A percentile compares a stretch with the other conserved stretches of the same genome.
These are phyloP conservation scores for Acrocalymma vagum DNA, from an alignment of 2,329 filamentous ascomycete genomes.

Conservation along the genomic window DNA sequence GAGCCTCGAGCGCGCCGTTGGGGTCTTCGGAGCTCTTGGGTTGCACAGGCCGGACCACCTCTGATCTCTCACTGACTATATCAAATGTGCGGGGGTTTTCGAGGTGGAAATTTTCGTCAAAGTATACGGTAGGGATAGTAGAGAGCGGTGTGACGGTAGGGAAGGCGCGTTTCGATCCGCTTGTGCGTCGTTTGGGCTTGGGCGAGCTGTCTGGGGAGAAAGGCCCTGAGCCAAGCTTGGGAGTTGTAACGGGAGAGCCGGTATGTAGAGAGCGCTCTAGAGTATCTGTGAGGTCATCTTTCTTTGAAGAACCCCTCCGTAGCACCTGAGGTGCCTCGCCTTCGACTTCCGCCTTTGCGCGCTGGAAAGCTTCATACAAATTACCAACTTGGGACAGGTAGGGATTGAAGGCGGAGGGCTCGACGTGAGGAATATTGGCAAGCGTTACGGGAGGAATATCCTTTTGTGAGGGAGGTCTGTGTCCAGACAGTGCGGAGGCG, in stretches of 20 bases:
- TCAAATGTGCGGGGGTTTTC: conserved; percentile 98
- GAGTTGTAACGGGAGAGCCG: conserved; percentile 39
- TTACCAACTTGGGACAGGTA: conserved; percentile 88
- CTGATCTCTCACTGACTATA: conserved; percentile 92
- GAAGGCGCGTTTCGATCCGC: conserved; percentile 65
- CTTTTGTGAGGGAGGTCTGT: conserved; percentile 82
- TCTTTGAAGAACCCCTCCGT: conserved; percentile 56
- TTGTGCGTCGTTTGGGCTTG: conserved; percentile 59
- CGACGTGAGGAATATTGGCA: conserved; percentile 85
- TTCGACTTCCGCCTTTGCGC: conserved; percentile 80
- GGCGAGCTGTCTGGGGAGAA: conserved; percentile 58
- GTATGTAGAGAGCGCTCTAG: conserved; percentile 52
- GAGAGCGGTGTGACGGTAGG: conserved; percentile 86
- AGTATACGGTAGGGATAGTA: conserved; percentile 92
- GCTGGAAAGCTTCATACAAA: conserved; percentile 87
- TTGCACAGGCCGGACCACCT: conserved; percentile 80
- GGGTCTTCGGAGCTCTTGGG: conserved; percentile 57
- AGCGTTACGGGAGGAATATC: conserved; percentile 95
- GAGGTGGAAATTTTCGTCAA: conserved; percentile 92
- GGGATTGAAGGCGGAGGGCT: conserved; percentile 79
- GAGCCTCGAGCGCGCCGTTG: conserved; percentile 67
- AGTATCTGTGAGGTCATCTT: conserved; percentile 59
- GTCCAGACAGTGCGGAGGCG: conserved; percentile 72
- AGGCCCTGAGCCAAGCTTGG: conserved; percentile 51
- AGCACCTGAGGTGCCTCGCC: conserved; percentile 61